These are phyloP conservation scores for Aspergillus sp. DNA, from an alignment of 2,329 filamentous ascomycete genomes.

Conservation along the genomic window DNA sequence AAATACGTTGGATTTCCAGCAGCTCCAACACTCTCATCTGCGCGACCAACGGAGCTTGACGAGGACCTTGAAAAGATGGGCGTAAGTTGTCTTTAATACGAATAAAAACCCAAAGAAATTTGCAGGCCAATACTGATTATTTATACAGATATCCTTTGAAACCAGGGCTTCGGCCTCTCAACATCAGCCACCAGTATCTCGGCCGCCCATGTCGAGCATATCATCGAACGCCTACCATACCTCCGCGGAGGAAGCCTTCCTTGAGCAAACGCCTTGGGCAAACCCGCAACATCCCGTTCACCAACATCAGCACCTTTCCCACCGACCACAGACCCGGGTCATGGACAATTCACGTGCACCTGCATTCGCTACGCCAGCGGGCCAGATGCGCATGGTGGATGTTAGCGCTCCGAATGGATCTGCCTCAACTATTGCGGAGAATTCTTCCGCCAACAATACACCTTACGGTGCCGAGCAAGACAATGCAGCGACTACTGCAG, in stretches of 20 bases:
- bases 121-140: neutral
- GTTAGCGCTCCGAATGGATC: slow-evolving; percentile 45
- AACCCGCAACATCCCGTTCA: slow-evolving; percentile 80
- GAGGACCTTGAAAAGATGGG: slow-evolving; percentile 88
- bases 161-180: slow-evolving; percentile 23
- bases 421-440: slow-evolving; percentile 48
- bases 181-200: slow-evolving; percentile 29
- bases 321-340: slow-evolving; percentile 31
- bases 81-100: slow-evolving; percentile 55
- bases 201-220: slow-evolving; percentile 33
- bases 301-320: slow-evolving; percentile 47
- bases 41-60: slow-evolving; percentile 71
- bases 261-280: slow-evolving; percentile 89
- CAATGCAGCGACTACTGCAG: slow-evolving; percentile 21
- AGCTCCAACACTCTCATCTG: slow-evolving; percentile 77
- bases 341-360: slow-evolving; percentile 36
- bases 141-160: slow-evolving; percentile 31
- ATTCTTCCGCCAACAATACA: slow-evolving; percentile 46
- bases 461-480: slow-evolving; percentile 42
- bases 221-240: slow-evolving; percentile 38
- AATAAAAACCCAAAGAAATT: neutral
- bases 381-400: slow-evolving; percentile 46
- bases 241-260: slow-evolving; percentile 77
- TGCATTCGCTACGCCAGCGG: slow-evolving; percentile 43
- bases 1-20: slow-evolving; percentile 97